Conservation (phyloP, 169 alveolate species). For the Babesia bigemina region DNA sequence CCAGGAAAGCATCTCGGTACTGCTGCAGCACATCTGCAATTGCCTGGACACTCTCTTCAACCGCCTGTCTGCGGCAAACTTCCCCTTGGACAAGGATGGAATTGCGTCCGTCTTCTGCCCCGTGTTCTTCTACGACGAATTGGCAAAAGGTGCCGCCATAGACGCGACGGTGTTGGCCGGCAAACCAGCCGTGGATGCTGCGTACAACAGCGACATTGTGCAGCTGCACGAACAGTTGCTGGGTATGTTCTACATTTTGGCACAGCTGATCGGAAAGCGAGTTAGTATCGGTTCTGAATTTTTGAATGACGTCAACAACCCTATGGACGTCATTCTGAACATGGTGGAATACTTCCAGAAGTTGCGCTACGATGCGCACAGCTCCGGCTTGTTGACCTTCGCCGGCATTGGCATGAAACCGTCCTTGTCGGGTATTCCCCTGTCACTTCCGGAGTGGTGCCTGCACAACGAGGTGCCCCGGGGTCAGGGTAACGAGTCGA, state of each 20-base stretch:
- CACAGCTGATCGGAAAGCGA: slow-evolving; percentile 56
- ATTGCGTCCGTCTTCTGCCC: slow-evolving; percentile 53
- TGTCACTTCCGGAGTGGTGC: slow-evolving; percentile 65
- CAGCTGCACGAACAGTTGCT: slow-evolving; percentile 37
- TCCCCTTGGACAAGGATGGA: slow-evolving; percentile 27
- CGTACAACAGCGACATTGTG: slow-evolving; percentile 35
- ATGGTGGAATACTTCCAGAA: slow-evolving; percentile 40
- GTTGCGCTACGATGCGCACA: slow-evolving; percentile 39
- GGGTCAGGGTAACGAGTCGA: background rate
- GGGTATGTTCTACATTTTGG: slow-evolving; percentile 34
- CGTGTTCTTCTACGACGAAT: slow-evolving; percentile 38
- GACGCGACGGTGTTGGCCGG: slow-evolving; percentile 14
- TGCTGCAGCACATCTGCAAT: slow-evolving; percentile 2
- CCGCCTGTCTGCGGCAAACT: background rate
- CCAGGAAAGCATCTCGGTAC: background rate
- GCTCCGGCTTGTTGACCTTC: slow-evolving; percentile 31
- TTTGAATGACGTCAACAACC: slow-evolving; percentile 17
- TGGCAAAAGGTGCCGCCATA: slow-evolving; percentile 41
- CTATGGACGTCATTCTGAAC: slow-evolving; percentile 28
- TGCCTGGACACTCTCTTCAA: background rate
- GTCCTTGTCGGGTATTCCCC: slow-evolving; percentile 42
- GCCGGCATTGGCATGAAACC: slow-evolving; percentile 43
- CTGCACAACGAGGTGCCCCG: slow-evolving; percentile 7
- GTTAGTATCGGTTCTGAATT: slow-evolving; percentile 23
- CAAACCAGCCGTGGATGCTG: background rate